Evolutionary conservation across 768 basidiomycete species (phyloP).

Genomic region (Chalciporus chontae): DNA sequence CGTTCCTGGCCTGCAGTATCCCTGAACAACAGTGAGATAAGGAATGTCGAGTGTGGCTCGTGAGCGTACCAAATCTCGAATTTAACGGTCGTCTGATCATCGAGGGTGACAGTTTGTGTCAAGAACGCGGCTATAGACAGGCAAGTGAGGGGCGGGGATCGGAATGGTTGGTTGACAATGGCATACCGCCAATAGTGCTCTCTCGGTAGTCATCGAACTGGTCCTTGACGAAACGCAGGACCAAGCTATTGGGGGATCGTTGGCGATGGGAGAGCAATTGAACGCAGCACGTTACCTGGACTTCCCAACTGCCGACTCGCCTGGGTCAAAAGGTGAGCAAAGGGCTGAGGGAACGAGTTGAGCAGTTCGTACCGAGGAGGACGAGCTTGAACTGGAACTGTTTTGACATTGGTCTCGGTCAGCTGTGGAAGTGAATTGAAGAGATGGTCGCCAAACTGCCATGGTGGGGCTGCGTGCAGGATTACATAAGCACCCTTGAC

Average conservation of each 20-base stretch:
- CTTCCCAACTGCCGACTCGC: conserved; percentile 98
- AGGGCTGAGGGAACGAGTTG: neutral
- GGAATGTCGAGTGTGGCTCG: neutral
- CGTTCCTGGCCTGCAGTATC: conserved; percentile 96
- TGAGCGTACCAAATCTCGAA: conserved; percentile 89
- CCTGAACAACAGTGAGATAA: conserved; percentile 41
- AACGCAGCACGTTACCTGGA: conserved; percentile 56
- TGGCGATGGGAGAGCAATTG: conserved; percentile 23
- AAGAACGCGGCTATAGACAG: conserved; percentile 79
- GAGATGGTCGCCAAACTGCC: conserved; percentile 10
- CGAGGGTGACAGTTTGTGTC: conserved; percentile 93
- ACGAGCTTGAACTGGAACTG: conserved; percentile 97
- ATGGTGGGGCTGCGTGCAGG: too few relatives aligned
- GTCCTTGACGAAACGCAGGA: conserved; percentile 93
- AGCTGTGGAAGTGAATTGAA: conserved; percentile 23
- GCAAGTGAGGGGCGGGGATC: conserved; percentile 15
- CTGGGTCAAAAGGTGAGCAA: conserved; percentile 39
- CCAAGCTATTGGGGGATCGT: conserved; percentile 55
- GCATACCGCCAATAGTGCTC: conserved; percentile 84
- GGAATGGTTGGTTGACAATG: neutral
- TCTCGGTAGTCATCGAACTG: conserved; percentile 96
- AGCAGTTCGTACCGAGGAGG: conserved; percentile 63
- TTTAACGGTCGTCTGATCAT: conserved; percentile 89
- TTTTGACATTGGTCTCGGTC: conserved; percentile 68
- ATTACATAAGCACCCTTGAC: too few relatives aligned